Evolutionary conservation across 2,329 filamentous ascomycete species (phyloP).

Genomic region (Scopulariopsis brevicaulis): DNA sequence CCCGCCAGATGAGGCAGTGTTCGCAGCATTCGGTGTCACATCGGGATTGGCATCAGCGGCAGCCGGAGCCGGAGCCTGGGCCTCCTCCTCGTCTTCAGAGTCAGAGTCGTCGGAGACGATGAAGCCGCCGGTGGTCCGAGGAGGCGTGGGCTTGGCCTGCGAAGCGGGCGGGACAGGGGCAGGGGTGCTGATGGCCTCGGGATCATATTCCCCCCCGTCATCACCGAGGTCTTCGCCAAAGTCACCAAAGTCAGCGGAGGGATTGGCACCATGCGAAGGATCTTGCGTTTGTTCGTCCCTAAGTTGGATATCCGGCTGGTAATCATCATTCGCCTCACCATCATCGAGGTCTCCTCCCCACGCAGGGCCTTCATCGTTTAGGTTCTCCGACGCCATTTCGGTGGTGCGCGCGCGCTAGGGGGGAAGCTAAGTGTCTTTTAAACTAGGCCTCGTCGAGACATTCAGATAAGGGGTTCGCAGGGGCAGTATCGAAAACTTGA

Average conservation of each 20-base stretch:
- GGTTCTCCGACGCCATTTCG: conserved; percentile 1
- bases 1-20: conserved; percentile 11
- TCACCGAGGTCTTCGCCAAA: conserved; percentile 33
- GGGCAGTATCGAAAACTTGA: background rate
- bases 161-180: conserved; percentile 15
- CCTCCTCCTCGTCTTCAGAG: conserved; percentile 34
- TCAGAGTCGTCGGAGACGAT: conserved; percentile 45
- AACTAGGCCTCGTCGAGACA: background rate
- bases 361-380: conserved; percentile 12
- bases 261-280: conserved; percentile 28
- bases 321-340: conserved; percentile 3
- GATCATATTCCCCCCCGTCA: conserved; percentile 46
- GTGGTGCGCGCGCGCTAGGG: background rate
- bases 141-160: conserved; percentile 29
- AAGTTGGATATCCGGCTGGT: conserved; percentile 33
- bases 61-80: conserved; percentile 16
- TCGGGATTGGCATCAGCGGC: conserved; percentile 21
- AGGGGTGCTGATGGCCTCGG: conserved; percentile 37
- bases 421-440: background rate
- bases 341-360: conserved; percentile 35
- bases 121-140: conserved; percentile 48
- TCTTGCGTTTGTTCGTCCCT: conserved; percentile 43
- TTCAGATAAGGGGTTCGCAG: background rate
- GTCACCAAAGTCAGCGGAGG: conserved; percentile 37
- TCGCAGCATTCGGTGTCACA: conserved; percentile 19